phyloP scores from a whole-genome alignment of 176 grass and related monocot species.

The Secale cereale region DNA sequence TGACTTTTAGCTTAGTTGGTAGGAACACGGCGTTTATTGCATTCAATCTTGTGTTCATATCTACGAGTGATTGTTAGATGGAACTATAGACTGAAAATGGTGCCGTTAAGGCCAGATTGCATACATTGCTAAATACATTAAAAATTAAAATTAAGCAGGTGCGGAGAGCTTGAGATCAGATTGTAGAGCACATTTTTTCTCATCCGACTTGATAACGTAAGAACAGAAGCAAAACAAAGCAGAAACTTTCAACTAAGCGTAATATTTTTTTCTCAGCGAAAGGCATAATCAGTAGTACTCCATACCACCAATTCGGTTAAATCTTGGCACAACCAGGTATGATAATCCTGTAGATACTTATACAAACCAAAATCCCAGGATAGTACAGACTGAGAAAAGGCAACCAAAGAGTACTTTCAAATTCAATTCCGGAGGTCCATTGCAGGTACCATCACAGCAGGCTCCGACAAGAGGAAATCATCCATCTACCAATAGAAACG shows the following conservation, averaged over 20 bases:
- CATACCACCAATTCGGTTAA: background rate
- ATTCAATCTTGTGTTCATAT: too few relatives aligned
- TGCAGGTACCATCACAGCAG: conserved; percentile 46
- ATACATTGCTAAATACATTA: background rate
- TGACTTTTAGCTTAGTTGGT: too few relatives aligned
- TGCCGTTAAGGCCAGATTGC: background rate
- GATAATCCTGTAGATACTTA: background rate
- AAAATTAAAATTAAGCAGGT: background rate
- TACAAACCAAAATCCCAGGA: conserved; percentile 10
- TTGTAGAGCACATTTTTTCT: background rate
- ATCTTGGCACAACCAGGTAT: background rate
- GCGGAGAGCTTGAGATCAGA: background rate
- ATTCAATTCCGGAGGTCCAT: conserved; percentile 29
- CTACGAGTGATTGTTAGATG: background rate
- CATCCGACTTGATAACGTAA: background rate
- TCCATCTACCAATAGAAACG: conserved; percentile 90
- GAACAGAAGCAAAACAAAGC: background rate
- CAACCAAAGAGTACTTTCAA: conserved; percentile 24
- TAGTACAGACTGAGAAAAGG: conserved; percentile 20
- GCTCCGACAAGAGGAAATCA: conserved; percentile 51
- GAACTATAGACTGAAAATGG: background rate
- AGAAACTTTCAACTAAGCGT: background rate
- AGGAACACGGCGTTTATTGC: too few relatives aligned
- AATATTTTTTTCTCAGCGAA: background rate
- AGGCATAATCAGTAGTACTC: background rate